phyloP scores from a whole-genome alignment of 352 stramenopile genomes.

The Pythium volutum region DNA sequence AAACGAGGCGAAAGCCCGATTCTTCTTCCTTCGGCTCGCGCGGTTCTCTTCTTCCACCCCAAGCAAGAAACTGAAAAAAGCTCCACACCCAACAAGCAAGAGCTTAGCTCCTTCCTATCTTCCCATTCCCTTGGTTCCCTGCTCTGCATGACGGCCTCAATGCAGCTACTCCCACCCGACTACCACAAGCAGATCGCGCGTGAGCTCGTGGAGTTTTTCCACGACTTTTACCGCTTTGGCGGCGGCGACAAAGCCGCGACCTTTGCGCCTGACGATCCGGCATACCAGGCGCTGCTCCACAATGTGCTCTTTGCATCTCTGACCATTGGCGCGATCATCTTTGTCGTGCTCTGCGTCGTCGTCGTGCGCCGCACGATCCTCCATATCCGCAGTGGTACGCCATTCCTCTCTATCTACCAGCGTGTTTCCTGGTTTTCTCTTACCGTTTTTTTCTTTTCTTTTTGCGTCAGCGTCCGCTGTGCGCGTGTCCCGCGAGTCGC shows the following conservation, averaged over 20 bases:
- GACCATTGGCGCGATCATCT: slow-evolving; percentile 54
- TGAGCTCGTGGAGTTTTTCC: slow-evolving; percentile 70
- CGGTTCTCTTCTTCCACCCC: slow-evolving; percentile 3
- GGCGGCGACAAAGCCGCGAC: slow-evolving; percentile 32
- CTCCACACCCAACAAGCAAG: background rate
- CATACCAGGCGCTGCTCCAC: slow-evolving; percentile 63
- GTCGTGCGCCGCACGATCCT: slow-evolving; percentile 67
- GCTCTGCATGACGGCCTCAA: slow-evolving; percentile 20
- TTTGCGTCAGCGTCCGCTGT: slow-evolving; percentile 48
- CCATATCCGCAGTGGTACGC: slow-evolving; percentile 61
- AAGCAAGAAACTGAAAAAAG: too few species aligned
- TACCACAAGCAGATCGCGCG: slow-evolving; percentile 67
- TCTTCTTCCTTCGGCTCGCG: background rate
- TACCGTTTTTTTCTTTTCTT: background rate
- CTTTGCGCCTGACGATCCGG: slow-evolving; percentile 52
- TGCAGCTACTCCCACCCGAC: slow-evolving; percentile 59
- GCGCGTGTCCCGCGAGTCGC: slow-evolving; percentile 41
- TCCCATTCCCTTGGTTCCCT: background rate
- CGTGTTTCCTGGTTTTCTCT: too few species aligned
- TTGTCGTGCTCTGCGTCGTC: slow-evolving; percentile 60
- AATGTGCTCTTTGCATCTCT: slow-evolving; percentile 73
- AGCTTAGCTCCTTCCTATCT: background rate
- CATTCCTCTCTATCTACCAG: background rate
- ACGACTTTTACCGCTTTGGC: slow-evolving; percentile 79
- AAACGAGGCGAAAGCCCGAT: background rate